phyloP scores from a whole-genome alignment of 192 early-diverging fungal species.

The Mortierella claussenii region DNA sequence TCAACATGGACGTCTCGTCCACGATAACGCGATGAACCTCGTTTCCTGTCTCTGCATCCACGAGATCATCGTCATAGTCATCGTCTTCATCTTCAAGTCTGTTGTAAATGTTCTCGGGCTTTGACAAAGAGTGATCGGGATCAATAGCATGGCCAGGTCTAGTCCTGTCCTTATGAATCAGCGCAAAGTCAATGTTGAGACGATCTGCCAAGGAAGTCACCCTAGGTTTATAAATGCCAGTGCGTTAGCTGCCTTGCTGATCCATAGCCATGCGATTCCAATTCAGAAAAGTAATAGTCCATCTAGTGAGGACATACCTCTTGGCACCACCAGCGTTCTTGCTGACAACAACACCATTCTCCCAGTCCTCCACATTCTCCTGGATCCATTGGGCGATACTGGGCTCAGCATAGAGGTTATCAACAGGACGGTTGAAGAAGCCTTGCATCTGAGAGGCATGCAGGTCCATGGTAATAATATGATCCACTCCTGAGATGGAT shows the following conservation, averaged over 20 bases:
- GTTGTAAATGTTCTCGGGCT: slow-evolving; percentile 46
- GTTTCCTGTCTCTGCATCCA: slow-evolving; percentile 58
- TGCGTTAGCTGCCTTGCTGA: too few species aligned
- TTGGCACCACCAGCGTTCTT: slow-evolving; percentile 97
- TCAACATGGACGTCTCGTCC: slow-evolving; percentile 68
- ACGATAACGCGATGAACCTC: slow-evolving; percentile 52
- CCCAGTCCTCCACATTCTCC: slow-evolving; percentile 72
- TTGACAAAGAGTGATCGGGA: slow-evolving; percentile 30
- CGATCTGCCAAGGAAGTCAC: slow-evolving; percentile 95
- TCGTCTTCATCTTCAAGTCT: slow-evolving; percentile 54
- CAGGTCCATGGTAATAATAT: slow-evolving; percentile 98
- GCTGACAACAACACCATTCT: slow-evolving; percentile 84
- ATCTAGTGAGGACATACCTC: too few species aligned
- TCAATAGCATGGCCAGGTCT: slow-evolving; percentile 47
- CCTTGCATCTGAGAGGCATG: slow-evolving; percentile 92
- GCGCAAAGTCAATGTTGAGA: slow-evolving; percentile 92
- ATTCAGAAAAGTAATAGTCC: too few species aligned
- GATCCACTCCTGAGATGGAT: slow-evolving; percentile 93
- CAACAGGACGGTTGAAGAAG: slow-evolving; percentile 91
- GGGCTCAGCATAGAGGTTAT: slow-evolving; percentile 95
- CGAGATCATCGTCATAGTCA: slow-evolving; percentile 57
- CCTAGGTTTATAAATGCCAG: too few species aligned
- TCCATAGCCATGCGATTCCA: too few species aligned
- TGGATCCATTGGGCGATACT: slow-evolving; percentile 88
- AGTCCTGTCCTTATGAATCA: slow-evolving; percentile 92